Conservation (phyloP, 495 filamentous ascomycete genomes). For the Beverwykella pulmonaria region DNA sequence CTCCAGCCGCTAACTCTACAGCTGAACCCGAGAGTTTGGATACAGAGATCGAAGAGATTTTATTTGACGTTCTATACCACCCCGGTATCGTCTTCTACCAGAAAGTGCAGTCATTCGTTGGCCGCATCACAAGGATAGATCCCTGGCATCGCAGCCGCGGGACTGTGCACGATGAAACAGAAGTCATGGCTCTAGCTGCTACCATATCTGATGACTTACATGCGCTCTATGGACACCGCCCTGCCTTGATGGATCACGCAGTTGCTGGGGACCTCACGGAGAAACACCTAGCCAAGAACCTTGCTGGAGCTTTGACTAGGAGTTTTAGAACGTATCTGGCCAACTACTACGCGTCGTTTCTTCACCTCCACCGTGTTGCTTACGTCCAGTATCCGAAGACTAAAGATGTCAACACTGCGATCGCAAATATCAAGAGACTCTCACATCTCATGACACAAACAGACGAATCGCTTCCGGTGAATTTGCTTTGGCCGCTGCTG, state of each 20-base stretch:
- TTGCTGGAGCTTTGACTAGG: constrained; percentile 46
- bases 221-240: constrained; percentile 46
- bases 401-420: constrained; percentile 43
- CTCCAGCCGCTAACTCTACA: constrained; percentile 18
- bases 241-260: constrained; percentile 51
- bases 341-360: constrained; percentile 49
- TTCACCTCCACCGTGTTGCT: constrained; percentile 52
- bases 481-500: constrained; percentile 50
- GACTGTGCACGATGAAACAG: constrained; percentile 27
- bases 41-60: constrained; percentile 27
- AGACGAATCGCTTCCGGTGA: constrained; percentile 47
- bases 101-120: constrained; percentile 29
- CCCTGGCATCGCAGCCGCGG: constrained; percentile 27
- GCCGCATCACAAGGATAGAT: constrained; percentile 24
- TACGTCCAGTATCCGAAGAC: constrained; percentile 49
- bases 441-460: constrained; percentile 42
- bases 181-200: constrained; percentile 25
- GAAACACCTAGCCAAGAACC: constrained; percentile 46
- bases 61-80: constrained; percentile 27
- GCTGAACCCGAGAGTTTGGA: constrained; percentile 20
- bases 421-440: constrained; percentile 45
- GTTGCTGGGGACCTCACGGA: constrained; percentile 47
- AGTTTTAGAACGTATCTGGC: constrained; percentile 49
- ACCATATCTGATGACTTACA: constrained; percentile 47
- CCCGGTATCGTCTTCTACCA: constrained; percentile 28